phyloP scores from a whole-genome alignment of 257 asterid species.

The Salvia splendens region DNA sequence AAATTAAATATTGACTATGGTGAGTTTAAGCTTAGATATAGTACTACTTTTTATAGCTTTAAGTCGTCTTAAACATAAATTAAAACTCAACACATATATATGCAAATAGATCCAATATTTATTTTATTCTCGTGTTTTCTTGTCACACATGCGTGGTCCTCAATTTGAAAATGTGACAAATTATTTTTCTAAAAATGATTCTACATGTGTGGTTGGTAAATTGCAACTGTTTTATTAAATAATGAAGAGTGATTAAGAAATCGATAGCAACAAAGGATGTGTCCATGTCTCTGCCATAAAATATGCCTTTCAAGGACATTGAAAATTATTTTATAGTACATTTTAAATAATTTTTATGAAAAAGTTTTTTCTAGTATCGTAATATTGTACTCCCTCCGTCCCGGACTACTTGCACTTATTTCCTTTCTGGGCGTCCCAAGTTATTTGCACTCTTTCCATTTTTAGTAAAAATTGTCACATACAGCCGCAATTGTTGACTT shows the following conservation, averaged over 20 bases:
- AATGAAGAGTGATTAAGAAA: not conserved
- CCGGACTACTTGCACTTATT: no score
- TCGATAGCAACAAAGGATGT: constrained; percentile 6
- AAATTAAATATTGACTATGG: not conserved
- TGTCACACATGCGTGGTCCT: constrained; percentile 10
- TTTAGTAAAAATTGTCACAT: no score
- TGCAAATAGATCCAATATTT: no score
- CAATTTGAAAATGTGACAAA: not conserved
- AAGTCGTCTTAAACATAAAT: not conserved
- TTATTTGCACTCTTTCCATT: no score
- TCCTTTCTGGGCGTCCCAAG: no score
- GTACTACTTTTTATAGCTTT: not conserved
- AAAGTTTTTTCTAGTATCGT: no score
- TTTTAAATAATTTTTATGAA: not conserved
- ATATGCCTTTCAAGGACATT: no score
- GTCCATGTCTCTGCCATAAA: not conserved
- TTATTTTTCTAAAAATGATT: not conserved
- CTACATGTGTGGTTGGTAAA: constrained; percentile 26
- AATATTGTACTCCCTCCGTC: no score
- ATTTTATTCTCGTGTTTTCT: no score
- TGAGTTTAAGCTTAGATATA: no score
- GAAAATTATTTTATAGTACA: no score
- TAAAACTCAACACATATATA: not conserved
- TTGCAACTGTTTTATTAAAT: constrained; percentile 1
- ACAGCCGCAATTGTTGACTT: no score